Conservation (phyloP, 2,329 filamentous ascomycete genomes). For the Claviceps sp. region DNA sequence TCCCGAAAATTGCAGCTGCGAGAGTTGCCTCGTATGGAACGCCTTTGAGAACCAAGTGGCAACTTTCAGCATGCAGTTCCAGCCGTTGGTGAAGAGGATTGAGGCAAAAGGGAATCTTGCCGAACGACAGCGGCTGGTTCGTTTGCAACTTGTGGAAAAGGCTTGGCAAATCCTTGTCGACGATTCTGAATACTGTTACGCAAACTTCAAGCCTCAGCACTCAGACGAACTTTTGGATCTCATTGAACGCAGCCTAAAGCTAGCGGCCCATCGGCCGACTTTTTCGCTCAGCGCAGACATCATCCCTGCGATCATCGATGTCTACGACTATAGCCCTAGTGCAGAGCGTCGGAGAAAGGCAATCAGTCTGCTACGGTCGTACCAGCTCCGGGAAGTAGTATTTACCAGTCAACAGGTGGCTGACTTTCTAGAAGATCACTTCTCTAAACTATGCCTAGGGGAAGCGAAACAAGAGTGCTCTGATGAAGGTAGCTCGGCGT, state of each 20-base stretch:
- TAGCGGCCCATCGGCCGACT: not conserved
- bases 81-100: not conserved
- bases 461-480: not conserved
- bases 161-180: not conserved
- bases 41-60: not conserved
- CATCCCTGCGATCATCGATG: constrained; percentile 1
- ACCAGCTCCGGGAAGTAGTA: constrained; percentile 2
- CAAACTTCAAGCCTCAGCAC: not conserved
- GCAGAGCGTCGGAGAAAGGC: not conserved
- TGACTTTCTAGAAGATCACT: constrained; percentile 3
- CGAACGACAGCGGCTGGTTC: not conserved
- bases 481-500: not conserved
- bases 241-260: constrained; percentile 1
- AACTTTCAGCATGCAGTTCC: not conserved
- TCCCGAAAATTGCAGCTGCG: not conserved
- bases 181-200: not conserved
- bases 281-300: constrained; percentile 3
- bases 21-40: not conserved
- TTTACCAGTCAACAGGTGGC: constrained; percentile 3
- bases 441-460: not conserved
- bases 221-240: constrained; percentile 1
- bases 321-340: constrained; percentile 1
- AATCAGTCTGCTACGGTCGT: not conserved
- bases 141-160: not conserved
- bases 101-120: not conserved